Conservation (phyloP, 2,329 filamentous ascomycete species). For the Anthostomella pinea region DNA sequence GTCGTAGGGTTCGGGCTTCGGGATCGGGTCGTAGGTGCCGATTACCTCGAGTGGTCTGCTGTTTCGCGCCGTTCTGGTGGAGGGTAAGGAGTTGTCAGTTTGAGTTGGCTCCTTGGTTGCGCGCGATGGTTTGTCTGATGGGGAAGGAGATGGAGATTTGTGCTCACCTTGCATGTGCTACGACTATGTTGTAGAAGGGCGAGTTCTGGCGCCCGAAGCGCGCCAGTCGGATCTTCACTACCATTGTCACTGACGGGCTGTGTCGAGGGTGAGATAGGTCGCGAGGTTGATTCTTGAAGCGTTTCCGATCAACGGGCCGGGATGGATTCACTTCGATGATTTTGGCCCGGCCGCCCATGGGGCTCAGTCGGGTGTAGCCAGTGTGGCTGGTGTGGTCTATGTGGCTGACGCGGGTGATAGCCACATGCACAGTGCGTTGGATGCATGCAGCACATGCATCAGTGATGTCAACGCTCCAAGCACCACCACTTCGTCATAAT, state of each 20-base stretch:
- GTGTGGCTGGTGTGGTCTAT: no score
- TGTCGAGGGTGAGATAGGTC: conserved; percentile 1
- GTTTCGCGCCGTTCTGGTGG: conserved; percentile 73
- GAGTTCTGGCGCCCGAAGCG: conserved; percentile 85
- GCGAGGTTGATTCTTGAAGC: conserved; percentile 1
- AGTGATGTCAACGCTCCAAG: no score
- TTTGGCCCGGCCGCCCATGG: conserved; percentile 28
- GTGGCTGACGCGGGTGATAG: no score
- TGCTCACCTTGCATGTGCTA: conserved; percentile 81
- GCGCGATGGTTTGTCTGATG: conserved; percentile 1
- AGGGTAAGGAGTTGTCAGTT: conserved; percentile 1
- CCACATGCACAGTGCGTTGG: no score
- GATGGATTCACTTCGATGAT: no score
- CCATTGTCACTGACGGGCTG: conserved; percentile 56
- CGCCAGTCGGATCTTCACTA: conserved; percentile 88
- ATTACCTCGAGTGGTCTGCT: conserved; percentile 91
- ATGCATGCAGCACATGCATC: no score
- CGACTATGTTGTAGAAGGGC: conserved; percentile 98
- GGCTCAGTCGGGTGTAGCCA: no score
- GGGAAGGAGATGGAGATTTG: conserved; percentile 1
- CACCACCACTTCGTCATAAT: no score
- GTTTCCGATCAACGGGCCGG: no score
- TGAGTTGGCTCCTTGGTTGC: conserved; percentile 1
- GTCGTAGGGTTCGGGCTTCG: conserved; percentile 59
- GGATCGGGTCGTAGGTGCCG: conserved; percentile 70